These are phyloP conservation scores for Curvularia sp. DNA, from an alignment of 2,329 filamentous ascomycete species.

Conservation along the genomic window DNA sequence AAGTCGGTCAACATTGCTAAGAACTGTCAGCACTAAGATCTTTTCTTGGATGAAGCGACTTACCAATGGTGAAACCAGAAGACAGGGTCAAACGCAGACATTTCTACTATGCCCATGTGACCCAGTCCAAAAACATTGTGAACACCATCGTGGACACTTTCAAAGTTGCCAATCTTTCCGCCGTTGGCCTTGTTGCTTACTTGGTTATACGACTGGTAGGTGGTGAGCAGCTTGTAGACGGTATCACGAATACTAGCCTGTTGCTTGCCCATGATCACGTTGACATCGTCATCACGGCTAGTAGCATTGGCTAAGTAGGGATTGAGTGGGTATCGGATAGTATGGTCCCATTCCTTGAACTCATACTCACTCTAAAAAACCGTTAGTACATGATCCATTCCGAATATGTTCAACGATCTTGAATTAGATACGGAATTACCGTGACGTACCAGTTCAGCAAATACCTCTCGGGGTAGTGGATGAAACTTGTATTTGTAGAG, in stretches of 20 bases:
- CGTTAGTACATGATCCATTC: neutral
- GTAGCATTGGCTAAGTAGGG: constrained; percentile 33
- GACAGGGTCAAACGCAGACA: constrained; percentile 42
- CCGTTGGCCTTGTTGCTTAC: constrained; percentile 44
- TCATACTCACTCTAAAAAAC: constrained; percentile 34
- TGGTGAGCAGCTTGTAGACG: constrained; percentile 44
- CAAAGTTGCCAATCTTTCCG: constrained; percentile 42
- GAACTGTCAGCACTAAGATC: constrained; percentile 5
- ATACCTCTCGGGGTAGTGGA: constrained; percentile 38
- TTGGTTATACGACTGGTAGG: constrained; percentile 41
- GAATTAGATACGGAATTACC: neutral
- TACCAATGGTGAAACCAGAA: constrained; percentile 46
- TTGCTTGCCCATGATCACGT: constrained; percentile 32
- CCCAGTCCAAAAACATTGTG: constrained; percentile 53
- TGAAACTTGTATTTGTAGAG: constrained; percentile 42
- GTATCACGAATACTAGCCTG: constrained; percentile 42
- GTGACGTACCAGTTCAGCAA: constrained; percentile 34
- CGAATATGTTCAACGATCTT: no score
- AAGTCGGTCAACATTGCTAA: constrained; percentile 37
- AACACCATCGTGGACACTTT: constrained; percentile 42
- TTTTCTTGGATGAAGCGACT: neutral
- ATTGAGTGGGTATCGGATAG: constrained; percentile 37
- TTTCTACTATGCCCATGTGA: constrained; percentile 43
- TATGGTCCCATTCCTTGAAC: constrained; percentile 45
- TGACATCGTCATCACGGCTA: constrained; percentile 39